Base-by-base conservation (phyloP, 2,329 filamentous ascomycete species). In the Ophidiomyces ophidiicola region DNA sequence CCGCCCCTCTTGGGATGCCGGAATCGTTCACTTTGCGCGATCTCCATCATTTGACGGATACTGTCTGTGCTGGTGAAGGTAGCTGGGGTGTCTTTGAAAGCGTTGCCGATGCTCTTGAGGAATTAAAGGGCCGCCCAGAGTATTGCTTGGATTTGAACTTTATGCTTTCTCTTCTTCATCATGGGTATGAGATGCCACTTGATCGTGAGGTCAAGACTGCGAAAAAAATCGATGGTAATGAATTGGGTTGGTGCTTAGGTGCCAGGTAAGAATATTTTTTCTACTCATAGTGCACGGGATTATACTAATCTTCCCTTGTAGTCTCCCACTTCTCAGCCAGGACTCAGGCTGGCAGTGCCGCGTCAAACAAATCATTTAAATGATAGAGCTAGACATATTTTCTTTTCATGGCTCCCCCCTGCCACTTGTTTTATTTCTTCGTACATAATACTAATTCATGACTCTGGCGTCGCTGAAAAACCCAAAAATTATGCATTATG, bases 191-290 rank as follows among this genome's bases (percentile, higher is more conserved):
- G 50, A 94, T 98, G 85, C 88, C 88, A 3, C 79, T 96, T 52
- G 84, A 94, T 50, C 75, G 92, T 26, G 90, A 98, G 63, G 86
- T 98, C 49, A 88, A 83, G 71, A 93, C 94, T 57, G 90, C 88
- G 44, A 98, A 98, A 81, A 94, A 94, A 72, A 93, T 98, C 57
- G 88, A 92, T 68, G 79, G 78, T 41, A 94, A 94, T 60, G 92
- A 98, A 67, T 66, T 98, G 53, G 90, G 90, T 26, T 98, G 90
- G 90, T 96, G 88, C 66, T 70, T 98, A 55, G 90, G 90, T 61
- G 90, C 90, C 48, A 94, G 85, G 84, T 90, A 69, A 67, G 79
- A 15, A 1, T 30, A 18, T 18, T 39, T 20, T 55, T 41, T 6
- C 37, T 32, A 36, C 26, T 24, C 18, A 11, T 30, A n/a, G 7